Conservation (phyloP, 768 basidiomycete genomes). For the Collybia sordida region DNA sequence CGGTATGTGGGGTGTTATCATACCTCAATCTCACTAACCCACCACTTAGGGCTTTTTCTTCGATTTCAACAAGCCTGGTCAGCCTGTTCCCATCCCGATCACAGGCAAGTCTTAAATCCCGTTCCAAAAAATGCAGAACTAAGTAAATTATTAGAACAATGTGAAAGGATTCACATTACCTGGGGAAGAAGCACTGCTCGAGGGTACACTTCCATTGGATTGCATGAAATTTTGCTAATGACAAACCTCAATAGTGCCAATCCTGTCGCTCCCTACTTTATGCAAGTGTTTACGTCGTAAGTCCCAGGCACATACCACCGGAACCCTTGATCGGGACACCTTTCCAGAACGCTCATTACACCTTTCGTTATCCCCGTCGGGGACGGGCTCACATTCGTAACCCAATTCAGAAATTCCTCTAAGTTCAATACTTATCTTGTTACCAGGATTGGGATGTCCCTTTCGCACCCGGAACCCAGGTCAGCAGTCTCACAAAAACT, state of each 20-base stretch:
- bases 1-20: conserved; percentile 9
- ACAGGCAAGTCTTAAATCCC: conserved; percentile 20
- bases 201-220: conserved; percentile 19
- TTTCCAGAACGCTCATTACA: conserved; percentile 36
- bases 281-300: conserved; percentile 51
- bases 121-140: not conserved
- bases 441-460: conserved; percentile 49
- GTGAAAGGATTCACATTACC: conserved; percentile 33
- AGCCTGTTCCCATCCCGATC: conserved; percentile 29
- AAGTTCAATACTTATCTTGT: not conserved
- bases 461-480: conserved; percentile 45
- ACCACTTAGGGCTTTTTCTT: conserved; percentile 35
- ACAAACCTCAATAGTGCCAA: conserved; percentile 30
- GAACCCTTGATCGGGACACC: not conserved
- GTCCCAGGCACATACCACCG: not conserved
- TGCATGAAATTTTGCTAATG: not conserved
- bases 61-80: conserved; percentile 26
- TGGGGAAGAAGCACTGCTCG: conserved; percentile 32
- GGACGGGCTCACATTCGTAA: conserved; percentile 26
- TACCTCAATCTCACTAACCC: not conserved
- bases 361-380: conserved; percentile 46
- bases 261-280: conserved; percentile 47
- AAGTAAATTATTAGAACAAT: conserved; percentile 29
- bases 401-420: conserved; percentile 4
- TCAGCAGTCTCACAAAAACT: conserved; percentile 5